Percentiles rank a stretch among this genome's conserved stretches.
phyloP scores from a whole-genome alignment of 495 filamentous ascomycete species.

The Aspergillus cristatus region DNA sequence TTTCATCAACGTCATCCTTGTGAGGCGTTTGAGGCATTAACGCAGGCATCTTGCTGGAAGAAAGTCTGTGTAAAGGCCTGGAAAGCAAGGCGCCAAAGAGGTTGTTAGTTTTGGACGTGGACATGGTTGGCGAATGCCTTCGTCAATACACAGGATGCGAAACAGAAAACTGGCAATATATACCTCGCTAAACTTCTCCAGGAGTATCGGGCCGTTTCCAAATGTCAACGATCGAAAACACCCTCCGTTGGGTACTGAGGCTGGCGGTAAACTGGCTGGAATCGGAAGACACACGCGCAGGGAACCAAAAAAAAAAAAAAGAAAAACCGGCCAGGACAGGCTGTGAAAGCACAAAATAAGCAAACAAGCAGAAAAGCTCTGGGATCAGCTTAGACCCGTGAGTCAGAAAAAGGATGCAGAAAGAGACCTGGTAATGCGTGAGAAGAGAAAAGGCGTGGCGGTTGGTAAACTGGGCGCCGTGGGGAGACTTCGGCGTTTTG shows the following conservation, averaged over 20 bases:
- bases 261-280: not conserved
- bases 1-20: slow-evolving; percentile 75
- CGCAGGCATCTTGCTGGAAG: slow-evolving; percentile 24
- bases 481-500: slow-evolving; percentile 11
- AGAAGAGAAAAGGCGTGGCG: slow-evolving; percentile 19
- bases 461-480: slow-evolving; percentile 17
- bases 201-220: not conserved
- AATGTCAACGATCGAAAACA: too few species aligned
- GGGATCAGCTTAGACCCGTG: too few species aligned
- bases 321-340: too few species aligned
- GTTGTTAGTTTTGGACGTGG: too few species aligned
- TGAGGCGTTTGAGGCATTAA: slow-evolving; percentile 46
- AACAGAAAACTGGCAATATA: too few species aligned
- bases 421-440: slow-evolving; percentile 5
- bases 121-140: too few species aligned
- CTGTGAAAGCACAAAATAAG: not conserved
- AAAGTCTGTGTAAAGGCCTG: slow-evolving; percentile 3
- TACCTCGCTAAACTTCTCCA: not conserved
- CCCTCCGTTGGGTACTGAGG: too few species aligned
- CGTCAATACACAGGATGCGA: too few species aligned
- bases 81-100: not conserved
- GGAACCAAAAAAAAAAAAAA: not conserved
- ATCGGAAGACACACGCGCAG: not conserved
- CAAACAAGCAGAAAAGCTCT: not conserved
- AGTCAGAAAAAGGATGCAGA: too few species aligned